Conservation (phyloP, 1,284 basidiomycete genomes). For the Boletus semigastroideus region DNA sequence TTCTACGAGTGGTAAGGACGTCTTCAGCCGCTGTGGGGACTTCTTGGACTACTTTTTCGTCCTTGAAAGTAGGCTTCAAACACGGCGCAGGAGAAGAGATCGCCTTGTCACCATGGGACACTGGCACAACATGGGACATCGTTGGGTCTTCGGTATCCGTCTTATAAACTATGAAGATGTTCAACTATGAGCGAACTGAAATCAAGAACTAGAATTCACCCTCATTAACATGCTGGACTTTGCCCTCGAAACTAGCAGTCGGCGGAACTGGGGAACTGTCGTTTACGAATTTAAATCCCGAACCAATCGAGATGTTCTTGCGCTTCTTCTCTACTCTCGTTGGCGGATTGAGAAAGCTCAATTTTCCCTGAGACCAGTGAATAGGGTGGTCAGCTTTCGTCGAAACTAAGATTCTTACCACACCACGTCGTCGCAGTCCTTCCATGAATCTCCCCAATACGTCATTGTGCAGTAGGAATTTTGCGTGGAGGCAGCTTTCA, state of each 20-base stretch:
- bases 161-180: slow-evolving; percentile 27
- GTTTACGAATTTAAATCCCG: slow-evolving; percentile 24
- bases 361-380: slow-evolving; percentile 27
- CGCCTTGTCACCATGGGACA: background rate
- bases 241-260: slow-evolving; percentile 33
- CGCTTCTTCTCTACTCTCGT: slow-evolving; percentile 13
- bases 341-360: slow-evolving; percentile 25
- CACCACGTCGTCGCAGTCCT: slow-evolving; percentile 39
- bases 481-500: slow-evolving; percentile 30
- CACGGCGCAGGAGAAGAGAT: background rate
- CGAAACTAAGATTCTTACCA: slow-evolving; percentile 36
- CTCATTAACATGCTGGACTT: slow-evolving; percentile 31
- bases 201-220: slow-evolving; percentile 13
- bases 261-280: slow-evolving; percentile 24
- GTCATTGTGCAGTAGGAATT: slow-evolving; percentile 38
- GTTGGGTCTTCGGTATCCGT: slow-evolving; percentile 24
- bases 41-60: background rate
- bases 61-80: background rate
- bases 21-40: background rate
- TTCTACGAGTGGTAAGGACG: background rate
- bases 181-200: background rate
- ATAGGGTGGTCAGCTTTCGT: background rate
- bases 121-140: background rate
- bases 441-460: slow-evolving; percentile 40
- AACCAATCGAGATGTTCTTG: slow-evolving; percentile 31